These are phyloP conservation scores for Rhodotorula paludigena DNA, from an alignment of 768 basidiomycete genomes.

Conservation along the genomic window DNA sequence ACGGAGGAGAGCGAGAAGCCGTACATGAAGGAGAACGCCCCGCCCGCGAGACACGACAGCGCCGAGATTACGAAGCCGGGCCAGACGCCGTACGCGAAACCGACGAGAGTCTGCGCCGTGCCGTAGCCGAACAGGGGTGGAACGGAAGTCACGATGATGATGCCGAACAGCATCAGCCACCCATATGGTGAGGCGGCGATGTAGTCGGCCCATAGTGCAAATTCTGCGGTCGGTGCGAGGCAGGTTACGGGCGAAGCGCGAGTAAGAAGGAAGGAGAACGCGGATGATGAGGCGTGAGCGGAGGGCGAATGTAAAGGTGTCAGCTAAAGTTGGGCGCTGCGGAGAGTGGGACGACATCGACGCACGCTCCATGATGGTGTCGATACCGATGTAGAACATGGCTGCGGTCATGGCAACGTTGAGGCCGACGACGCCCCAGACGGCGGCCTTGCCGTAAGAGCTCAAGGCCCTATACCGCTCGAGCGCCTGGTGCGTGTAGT, in stretches of 20 bases:
- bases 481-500: neutral
- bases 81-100: conserved; percentile 75
- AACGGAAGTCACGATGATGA: conserved; percentile 45
- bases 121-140: conserved; percentile 66
- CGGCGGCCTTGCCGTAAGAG: neutral
- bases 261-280: too few species aligned
- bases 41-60: conserved; percentile 60
- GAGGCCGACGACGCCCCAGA: conserved; percentile 21
- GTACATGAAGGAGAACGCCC: conserved; percentile 59
- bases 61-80: conserved; percentile 64
- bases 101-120: conserved; percentile 61
- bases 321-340: too few species aligned
- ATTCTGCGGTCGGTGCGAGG: conserved; percentile 3
- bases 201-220: conserved; percentile 21
- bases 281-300: too few species aligned
- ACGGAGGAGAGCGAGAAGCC: conserved; percentile 50
- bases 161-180: conserved; percentile 7
- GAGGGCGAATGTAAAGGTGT: too few species aligned
- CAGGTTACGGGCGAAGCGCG: too few species aligned
- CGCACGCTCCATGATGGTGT: conserved; percentile 28
- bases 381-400: neutral
- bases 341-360: neutral
- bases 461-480: conserved; percentile 12
- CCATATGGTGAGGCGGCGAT: conserved; percentile 17
- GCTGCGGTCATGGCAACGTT: too few species aligned